phyloP scores from a whole-genome alignment of 1,139 yeast genomes.

The Wickerhamomyces sp. region DNA sequence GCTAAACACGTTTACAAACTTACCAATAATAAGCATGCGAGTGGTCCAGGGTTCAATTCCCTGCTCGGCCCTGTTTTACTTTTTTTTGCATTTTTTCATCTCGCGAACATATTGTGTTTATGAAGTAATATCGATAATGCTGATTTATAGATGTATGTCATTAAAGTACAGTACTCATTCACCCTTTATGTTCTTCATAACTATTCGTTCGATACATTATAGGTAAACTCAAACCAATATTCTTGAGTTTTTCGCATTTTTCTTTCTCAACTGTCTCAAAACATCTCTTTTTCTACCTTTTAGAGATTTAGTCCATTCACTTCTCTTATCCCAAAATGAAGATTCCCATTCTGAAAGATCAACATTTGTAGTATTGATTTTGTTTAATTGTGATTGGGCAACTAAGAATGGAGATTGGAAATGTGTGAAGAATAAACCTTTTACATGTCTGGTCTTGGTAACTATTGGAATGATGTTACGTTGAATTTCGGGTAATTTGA shows the following conservation, averaged over 20 bases:
- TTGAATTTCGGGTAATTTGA: constrained; percentile 11
- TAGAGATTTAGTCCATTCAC: constrained; percentile 72
- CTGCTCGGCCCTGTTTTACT: constrained; percentile 36
- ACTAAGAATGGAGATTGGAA: constrained; percentile 78
- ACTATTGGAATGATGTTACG: constrained; percentile 10
- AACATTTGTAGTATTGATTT: constrained; percentile 37
- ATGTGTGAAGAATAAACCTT: constrained; percentile 79
- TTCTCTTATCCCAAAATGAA: constrained; percentile 81
- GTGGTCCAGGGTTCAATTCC: constrained; percentile 41
- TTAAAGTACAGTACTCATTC: neutral
- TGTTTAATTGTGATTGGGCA: constrained; percentile 75
- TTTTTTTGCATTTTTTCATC: constrained; percentile 3
- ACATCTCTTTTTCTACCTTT: constrained; percentile 75
- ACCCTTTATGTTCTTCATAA: neutral
- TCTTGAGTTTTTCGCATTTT: constrained; percentile 24
- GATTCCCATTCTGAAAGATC: constrained; percentile 57
- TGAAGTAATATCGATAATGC: too few species aligned
- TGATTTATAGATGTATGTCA: too few species aligned
- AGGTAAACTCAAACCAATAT: constrained; percentile 12
- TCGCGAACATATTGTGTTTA: too few species aligned
- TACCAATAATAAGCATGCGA: constrained; percentile 25
- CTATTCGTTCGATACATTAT: neutral
- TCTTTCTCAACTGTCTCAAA: constrained; percentile 51
- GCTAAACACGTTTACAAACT: constrained; percentile 3
- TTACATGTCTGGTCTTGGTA: constrained; percentile 20